phyloP scores from a whole-genome alignment of 1,284 basidiomycete species.

The Inonotus obliquus region DNA sequence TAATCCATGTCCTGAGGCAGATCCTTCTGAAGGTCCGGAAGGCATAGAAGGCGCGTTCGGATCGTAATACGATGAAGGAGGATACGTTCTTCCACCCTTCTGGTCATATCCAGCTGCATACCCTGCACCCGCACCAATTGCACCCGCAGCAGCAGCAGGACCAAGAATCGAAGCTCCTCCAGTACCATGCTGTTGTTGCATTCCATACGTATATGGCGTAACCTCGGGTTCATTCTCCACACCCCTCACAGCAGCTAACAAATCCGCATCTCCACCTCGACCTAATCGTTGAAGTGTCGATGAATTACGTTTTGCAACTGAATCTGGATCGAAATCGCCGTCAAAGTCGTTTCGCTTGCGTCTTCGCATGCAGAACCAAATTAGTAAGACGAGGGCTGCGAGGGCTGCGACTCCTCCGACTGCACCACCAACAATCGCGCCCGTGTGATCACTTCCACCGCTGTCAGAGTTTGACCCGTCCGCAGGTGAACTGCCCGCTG shows the following conservation, averaged over 20 bases:
- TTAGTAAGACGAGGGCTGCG: slow-evolving; percentile 20
- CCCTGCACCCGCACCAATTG: slow-evolving; percentile 8
- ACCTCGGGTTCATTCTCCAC: slow-evolving; percentile 10
- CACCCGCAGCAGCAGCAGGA: slow-evolving; percentile 7
- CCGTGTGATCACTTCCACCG: slow-evolving; percentile 16
- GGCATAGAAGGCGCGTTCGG: slow-evolving; percentile 6
- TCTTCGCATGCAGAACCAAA: slow-evolving; percentile 21
- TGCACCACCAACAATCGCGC: slow-evolving; percentile 28
- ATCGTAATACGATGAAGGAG: slow-evolving; percentile 8
- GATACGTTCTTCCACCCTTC: not conserved
- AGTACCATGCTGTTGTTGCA: slow-evolving; percentile 2
- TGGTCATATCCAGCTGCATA: slow-evolving; percentile 5
- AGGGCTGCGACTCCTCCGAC: slow-evolving; percentile 26
- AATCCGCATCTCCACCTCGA: slow-evolving; percentile 5
- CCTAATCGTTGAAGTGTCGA: slow-evolving; percentile 1
- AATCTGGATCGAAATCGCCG: slow-evolving; percentile 48
- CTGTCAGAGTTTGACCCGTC: not conserved
- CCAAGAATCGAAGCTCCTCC: slow-evolving; percentile 7
- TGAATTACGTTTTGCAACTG: slow-evolving; percentile 28
- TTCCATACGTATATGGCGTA: slow-evolving; percentile 16
- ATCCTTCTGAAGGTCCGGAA: slow-evolving; percentile 7
- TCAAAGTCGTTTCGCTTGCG: slow-evolving; percentile 38
- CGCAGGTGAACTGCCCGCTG: not conserved
- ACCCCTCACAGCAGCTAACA: slow-evolving; percentile 4
- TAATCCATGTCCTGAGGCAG: not conserved